Base-by-base conservation (phyloP, 257 asterid genomes). In the Solanum okadae region DNA sequence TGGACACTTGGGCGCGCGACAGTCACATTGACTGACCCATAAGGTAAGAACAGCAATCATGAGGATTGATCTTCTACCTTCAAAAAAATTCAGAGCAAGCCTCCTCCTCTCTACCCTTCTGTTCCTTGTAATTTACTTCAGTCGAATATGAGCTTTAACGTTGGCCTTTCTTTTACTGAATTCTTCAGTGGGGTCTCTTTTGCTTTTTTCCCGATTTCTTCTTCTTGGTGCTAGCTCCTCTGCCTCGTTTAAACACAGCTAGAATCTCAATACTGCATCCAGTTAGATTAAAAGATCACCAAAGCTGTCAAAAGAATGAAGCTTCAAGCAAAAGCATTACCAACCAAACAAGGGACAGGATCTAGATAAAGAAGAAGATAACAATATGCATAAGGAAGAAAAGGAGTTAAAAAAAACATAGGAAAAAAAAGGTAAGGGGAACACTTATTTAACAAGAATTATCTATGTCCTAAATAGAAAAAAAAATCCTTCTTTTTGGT, bases 211-310 rank as follows among this genome's bases (percentile, higher is more conserved):
- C 86, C 6, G 44, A 82, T 49, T 82, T 73, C 79, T 82, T 92
- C 91, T 91, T 94, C 86, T 49, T 82, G 22, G 70, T 72, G 86
- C 88, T 92, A 81, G 86, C 92, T 88, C 88, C 90, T 1, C 92
- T 44, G 85, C 96, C 93, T 90, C 98, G 95, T 90, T 91, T 95
- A 90, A 96, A 96, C 90, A 96, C 96, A 10, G 98, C 98, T 88
- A 96, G 90, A 90, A 95, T 91, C 95, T 95, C 98, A 86, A 96
- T 92, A 89, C 99, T 95, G 98, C 96, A 93, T 63, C 87, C 84
- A 42, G 56, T 67, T 84, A 90, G 84, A 89, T 87, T 35, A 29
- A 81, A 81, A 46, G 67, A 79, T 15, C 29, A 25, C 27, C 35
- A 6, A 29, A 81, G 68, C 42, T 46, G 68, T 46, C 42, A 44